Conservation (phyloP, 192 early-diverging fungal genomes). For the Linnemannia zychae region DNA sequence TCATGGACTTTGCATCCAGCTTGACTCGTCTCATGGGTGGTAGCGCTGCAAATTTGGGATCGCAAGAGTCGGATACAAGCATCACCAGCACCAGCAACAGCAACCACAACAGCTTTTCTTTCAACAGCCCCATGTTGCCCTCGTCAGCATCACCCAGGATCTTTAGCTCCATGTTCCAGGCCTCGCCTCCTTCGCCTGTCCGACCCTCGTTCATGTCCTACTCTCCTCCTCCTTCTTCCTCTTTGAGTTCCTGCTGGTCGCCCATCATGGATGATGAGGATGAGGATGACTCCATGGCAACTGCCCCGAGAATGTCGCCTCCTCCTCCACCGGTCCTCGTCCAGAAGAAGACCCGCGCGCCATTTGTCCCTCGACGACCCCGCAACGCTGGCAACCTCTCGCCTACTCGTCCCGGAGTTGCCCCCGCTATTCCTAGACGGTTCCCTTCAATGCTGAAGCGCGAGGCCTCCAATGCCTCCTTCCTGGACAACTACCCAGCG, state of each 20-base stretch:
- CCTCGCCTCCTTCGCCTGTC: constrained; percentile 25
- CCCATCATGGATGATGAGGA: constrained; percentile 19
- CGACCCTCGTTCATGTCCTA: constrained; percentile 17
- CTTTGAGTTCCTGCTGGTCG: constrained; percentile 27
- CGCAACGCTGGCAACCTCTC: constrained; percentile 13
- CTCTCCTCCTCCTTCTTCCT: constrained; percentile 28
- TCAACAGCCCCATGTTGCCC: constrained; percentile 4
- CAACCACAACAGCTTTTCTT: neutral
- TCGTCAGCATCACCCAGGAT: constrained; percentile 4
- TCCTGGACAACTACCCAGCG: constrained; percentile 34
- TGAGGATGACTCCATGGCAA: constrained; percentile 5
- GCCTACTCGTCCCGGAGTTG: neutral
- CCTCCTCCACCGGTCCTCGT: constrained; percentile 16
- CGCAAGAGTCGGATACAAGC: constrained; percentile 1
- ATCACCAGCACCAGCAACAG: neutral
- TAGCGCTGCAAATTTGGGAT: neutral
- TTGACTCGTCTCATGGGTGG: constrained; percentile 26
- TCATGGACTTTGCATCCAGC: constrained; percentile 34
- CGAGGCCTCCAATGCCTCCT: constrained; percentile 41
- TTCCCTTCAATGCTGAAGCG: constrained; percentile 39
- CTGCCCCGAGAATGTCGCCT: neutral
- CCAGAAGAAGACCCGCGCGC: neutral
- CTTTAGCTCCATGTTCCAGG: constrained; percentile 11
- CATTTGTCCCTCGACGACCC: constrained; percentile 34
- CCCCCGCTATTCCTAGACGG: neutral